These are phyloP conservation scores for Ophiostoma himal-ulmi DNA, from an alignment of 2,329 filamentous ascomycete species.

Conservation along the genomic window DNA sequence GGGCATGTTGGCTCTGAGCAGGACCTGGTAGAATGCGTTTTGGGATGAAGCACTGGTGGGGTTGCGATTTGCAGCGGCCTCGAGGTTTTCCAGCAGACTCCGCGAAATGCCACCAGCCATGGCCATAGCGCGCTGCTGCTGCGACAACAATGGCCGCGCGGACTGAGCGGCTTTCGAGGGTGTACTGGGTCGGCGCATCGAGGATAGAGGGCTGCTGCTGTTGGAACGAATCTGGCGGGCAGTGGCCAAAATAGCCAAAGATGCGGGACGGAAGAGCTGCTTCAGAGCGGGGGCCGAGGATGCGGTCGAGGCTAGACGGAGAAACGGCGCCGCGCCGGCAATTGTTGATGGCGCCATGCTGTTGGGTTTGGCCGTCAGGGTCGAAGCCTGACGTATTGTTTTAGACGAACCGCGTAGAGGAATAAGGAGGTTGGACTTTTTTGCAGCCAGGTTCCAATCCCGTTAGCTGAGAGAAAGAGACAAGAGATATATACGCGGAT, in stretches of 20 bases:
- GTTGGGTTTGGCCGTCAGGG: background rate
- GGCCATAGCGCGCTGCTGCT: slow-evolving; percentile 24
- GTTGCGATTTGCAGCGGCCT: slow-evolving; percentile 90
- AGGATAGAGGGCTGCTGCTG: slow-evolving; percentile 15
- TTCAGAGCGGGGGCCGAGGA: slow-evolving; percentile 10
- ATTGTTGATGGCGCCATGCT: background rate
- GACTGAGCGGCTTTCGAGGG: slow-evolving; percentile 19
- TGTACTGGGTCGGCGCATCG: slow-evolving; percentile 11
- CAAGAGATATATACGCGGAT: background rate
- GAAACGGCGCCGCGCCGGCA: background rate
- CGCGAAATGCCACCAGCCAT: slow-evolving; percentile 46
- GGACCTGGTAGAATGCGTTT: slow-evolving; percentile 86
- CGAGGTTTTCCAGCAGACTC: slow-evolving; percentile 72
- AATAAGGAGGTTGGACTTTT: background rate
- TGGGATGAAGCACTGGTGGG: slow-evolving; percentile 81
- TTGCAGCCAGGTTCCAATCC: background rate
- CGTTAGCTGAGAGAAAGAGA: background rate
- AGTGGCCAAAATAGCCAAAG: background rate
- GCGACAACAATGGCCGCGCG: slow-evolving; percentile 16
- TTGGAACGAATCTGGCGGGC: slow-evolving; percentile 20
- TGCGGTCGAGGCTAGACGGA: background rate
- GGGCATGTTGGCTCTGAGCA: slow-evolving; percentile 88
- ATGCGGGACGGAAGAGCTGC: slow-evolving; percentile 14
- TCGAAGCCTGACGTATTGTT: background rate
- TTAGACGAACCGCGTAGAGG: background rate